These are phyloP conservation scores for Plasmodium ovale DNA, from an alignment of 169 alveolate genomes.

Conservation along the genomic window DNA sequence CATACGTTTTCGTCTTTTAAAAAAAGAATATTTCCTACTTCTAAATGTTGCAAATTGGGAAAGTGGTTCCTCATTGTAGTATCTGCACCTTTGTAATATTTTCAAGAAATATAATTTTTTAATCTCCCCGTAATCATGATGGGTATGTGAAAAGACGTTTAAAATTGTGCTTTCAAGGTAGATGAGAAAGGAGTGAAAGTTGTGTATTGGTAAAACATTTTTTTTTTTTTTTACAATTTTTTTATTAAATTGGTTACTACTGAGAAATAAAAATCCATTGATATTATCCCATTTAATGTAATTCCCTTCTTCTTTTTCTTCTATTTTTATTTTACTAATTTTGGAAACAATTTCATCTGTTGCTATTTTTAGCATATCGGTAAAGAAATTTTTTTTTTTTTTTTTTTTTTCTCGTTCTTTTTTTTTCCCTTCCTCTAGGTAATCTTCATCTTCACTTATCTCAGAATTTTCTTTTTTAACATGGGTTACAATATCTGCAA, in stretches of 20 bases:
- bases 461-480: slow-evolving; percentile 6
- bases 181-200: slow-evolving; percentile 28
- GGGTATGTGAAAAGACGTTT: slow-evolving; percentile 30
- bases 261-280: slow-evolving; percentile 60
- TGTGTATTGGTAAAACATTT: slow-evolving; percentile 6
- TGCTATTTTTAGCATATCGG: slow-evolving; percentile 66
- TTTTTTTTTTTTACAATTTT: slow-evolving; percentile 60
- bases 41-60: neutral
- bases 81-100: slow-evolving; percentile 19
- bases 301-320: slow-evolving; percentile 49
- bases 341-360: slow-evolving; percentile 65
- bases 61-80: neutral
- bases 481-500: neutral
- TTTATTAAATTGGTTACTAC: slow-evolving; percentile 46
- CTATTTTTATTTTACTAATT: slow-evolving; percentile 68
- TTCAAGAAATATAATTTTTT: slow-evolving; percentile 28
- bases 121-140: slow-evolving; percentile 48
- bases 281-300: slow-evolving; percentile 28
- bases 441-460: neutral
- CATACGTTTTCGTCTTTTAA: neutral
- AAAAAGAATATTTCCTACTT: slow-evolving; percentile 27
- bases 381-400: slow-evolving; percentile 32
- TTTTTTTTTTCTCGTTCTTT: slow-evolving; percentile 7
- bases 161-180: slow-evolving; percentile 33
- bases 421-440: neutral